These are phyloP conservation scores for Chalciporus pseudorubinellus DNA, from an alignment of 768 basidiomycete genomes.

Conservation along the genomic window DNA sequence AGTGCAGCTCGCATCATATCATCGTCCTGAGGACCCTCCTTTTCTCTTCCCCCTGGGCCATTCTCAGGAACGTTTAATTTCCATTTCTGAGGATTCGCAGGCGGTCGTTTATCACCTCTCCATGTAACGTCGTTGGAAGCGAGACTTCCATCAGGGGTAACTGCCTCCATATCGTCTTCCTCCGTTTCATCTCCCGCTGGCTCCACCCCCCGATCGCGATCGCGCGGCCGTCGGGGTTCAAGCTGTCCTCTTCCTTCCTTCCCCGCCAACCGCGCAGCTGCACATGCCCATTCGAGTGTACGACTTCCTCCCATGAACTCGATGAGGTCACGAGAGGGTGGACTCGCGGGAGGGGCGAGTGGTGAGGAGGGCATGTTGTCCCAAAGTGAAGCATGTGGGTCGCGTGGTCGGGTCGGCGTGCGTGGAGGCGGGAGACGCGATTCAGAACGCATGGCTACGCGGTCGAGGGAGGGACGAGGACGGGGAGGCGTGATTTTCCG, in stretches of 20 bases:
- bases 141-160: constrained; percentile 60
- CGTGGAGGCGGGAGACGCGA: constrained; percentile 30
- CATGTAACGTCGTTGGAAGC: constrained; percentile 41
- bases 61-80: neutral
- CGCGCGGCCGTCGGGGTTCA: constrained; percentile 10
- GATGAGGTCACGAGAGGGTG: constrained; percentile 30
- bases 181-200: constrained; percentile 51
- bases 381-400: constrained; percentile 29
- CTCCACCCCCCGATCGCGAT: constrained; percentile 12
- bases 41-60: neutral
- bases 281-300: constrained; percentile 34
- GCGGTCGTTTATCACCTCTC: constrained; percentile 15
- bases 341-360: constrained; percentile 37
- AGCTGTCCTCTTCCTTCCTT: constrained; percentile 33
- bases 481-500: constrained; percentile 31
- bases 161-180: constrained; percentile 60
- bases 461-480: constrained; percentile 32
- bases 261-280: constrained; percentile 48
- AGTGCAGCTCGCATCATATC: constrained; percentile 72
- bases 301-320: constrained; percentile 29
- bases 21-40: constrained; percentile 44
- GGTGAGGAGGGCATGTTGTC: constrained; percentile 44
- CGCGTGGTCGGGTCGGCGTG: constrained; percentile 29
- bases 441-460: constrained; percentile 30
- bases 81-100: constrained; percentile 2